Conservation (phyloP, 2,329 filamentous ascomycete species). For the Hymenoscyphus fraxineus region DNA sequence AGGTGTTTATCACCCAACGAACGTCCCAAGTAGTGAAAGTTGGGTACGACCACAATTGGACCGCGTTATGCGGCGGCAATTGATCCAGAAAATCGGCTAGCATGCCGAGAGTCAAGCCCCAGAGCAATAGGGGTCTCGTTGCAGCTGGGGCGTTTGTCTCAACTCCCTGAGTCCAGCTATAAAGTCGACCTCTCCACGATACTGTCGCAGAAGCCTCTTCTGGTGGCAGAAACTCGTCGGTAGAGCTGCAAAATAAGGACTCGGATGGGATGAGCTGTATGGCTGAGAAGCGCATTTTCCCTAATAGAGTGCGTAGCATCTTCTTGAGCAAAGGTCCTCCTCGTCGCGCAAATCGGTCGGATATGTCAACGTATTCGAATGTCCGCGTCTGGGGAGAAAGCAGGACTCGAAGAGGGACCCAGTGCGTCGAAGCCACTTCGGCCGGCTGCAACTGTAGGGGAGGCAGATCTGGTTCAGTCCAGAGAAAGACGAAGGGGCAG, state of each 20-base stretch:
- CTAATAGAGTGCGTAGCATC: constrained; percentile 53
- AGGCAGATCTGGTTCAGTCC: constrained; percentile 53
- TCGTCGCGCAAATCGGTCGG: constrained; percentile 55
- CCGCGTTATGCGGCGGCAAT: constrained; percentile 57
- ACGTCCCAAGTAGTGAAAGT: constrained; percentile 64
- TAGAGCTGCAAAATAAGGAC: constrained; percentile 53
- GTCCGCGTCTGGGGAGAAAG: constrained; percentile 58
- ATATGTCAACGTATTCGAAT: constrained; percentile 60
- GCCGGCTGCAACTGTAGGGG: constrained; percentile 60
- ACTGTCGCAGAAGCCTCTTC: background rate
- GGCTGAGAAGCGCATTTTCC: constrained; percentile 65
- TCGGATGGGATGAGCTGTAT: constrained; percentile 59
- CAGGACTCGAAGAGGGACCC: constrained; percentile 61
- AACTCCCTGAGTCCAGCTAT: constrained; percentile 34
- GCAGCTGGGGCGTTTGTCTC: constrained; percentile 29
- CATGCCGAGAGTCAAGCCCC: constrained; percentile 66
- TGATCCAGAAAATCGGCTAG: constrained; percentile 65
- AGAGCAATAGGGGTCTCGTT: constrained; percentile 54
- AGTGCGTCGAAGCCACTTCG: constrained; percentile 66
- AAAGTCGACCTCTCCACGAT: constrained; percentile 17
- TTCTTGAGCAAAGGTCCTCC: constrained; percentile 51
- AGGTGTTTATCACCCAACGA: constrained; percentile 53
- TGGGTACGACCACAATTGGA: constrained; percentile 63
- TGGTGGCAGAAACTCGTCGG: constrained; percentile 44
- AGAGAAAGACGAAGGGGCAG: constrained; percentile 64